Conservation (phyloP, 345 rosid species). For the Cardamine occulta region DNA sequence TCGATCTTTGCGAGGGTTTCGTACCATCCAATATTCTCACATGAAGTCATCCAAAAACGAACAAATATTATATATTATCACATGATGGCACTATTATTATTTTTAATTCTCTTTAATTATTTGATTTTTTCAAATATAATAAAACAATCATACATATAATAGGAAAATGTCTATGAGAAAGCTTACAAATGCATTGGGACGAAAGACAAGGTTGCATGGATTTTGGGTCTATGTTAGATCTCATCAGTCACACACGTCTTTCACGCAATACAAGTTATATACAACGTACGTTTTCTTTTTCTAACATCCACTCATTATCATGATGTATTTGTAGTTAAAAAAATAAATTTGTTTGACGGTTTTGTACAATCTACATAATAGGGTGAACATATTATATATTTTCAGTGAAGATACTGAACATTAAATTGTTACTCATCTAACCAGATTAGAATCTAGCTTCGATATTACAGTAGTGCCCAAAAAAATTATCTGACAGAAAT, state of each 20-base stretch:
- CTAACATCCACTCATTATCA: constrained; percentile 7
- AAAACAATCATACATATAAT: not conserved
- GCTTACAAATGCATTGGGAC: constrained; percentile 60
- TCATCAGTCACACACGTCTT: constrained; percentile 38
- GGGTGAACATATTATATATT: too few species aligned
- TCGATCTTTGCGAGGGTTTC: constrained; percentile 14
- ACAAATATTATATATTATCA: not conserved
- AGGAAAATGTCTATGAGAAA: constrained; percentile 44
- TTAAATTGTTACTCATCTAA: too few species aligned
- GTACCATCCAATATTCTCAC: constrained; percentile 31
- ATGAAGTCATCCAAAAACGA: constrained; percentile 7
- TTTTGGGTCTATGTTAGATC: constrained; percentile 53
- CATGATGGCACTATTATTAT: not conserved
- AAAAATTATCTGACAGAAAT: too few species aligned
- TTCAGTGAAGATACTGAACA: too few species aligned
- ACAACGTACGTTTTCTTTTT: constrained; percentile 43
- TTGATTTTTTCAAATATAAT: not conserved
- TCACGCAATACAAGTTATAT: constrained; percentile 11
- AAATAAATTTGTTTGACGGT: too few species aligned
- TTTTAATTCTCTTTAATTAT: not conserved
- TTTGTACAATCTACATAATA: too few species aligned
- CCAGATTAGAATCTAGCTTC: too few species aligned
- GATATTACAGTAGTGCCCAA: not conserved
- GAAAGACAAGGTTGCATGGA: constrained; percentile 43
- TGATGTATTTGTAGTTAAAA: too few species aligned